Evolutionary conservation across 2,329 filamentous ascomycete genomes (phyloP).

Genomic region (Pleurostoma richardsiae): DNA sequence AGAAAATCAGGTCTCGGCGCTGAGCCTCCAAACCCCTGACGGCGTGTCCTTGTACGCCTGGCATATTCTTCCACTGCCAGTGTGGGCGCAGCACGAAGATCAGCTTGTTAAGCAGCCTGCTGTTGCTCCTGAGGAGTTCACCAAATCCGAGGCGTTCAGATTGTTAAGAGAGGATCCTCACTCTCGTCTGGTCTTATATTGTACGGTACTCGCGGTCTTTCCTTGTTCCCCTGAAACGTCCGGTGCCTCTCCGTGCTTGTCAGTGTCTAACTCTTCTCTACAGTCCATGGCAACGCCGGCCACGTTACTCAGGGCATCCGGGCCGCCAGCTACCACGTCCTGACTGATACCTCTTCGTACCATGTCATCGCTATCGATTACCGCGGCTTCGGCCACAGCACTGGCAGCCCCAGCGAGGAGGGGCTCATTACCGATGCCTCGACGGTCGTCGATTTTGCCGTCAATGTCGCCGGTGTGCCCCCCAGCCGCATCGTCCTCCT

Average conservation of each 20-base stretch:
- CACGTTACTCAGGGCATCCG: slow-evolving; percentile 76
- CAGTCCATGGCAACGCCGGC: slow-evolving; percentile 60
- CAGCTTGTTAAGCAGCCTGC: slow-evolving; percentile 47
- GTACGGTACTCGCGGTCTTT: slow-evolving; percentile 30
- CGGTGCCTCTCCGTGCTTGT: slow-evolving; percentile 18
- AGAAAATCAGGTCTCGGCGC: slow-evolving; percentile 88
- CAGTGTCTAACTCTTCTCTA: neutral
- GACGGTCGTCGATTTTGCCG: slow-evolving; percentile 67
- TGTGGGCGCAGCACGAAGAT: slow-evolving; percentile 69
- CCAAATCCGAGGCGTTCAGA: slow-evolving; percentile 51
- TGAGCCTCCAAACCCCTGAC: slow-evolving; percentile 70
- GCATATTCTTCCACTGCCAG: slow-evolving; percentile 78
- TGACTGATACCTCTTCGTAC: slow-evolving; percentile 67
- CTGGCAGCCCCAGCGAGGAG: slow-evolving; percentile 72
- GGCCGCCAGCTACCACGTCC: slow-evolving; percentile 69
- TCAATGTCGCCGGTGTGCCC: slow-evolving; percentile 58
- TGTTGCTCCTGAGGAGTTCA: slow-evolving; percentile 49
- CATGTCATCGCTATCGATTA: slow-evolving; percentile 91
- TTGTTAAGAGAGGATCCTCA: slow-evolving; percentile 59
- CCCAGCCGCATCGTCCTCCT: slow-evolving; percentile 71
- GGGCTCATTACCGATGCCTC: slow-evolving; percentile 78
- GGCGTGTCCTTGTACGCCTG: slow-evolving; percentile 78
- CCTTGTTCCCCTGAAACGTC: too few relatives aligned
- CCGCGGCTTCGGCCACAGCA: slow-evolving; percentile 78
- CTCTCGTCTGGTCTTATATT: slow-evolving; percentile 59